Percentiles rank a stretch among this genome's conserved stretches.
Conservation (phyloP, 768 basidiomycete genomes). For the Pisolithus sp. region DNA sequence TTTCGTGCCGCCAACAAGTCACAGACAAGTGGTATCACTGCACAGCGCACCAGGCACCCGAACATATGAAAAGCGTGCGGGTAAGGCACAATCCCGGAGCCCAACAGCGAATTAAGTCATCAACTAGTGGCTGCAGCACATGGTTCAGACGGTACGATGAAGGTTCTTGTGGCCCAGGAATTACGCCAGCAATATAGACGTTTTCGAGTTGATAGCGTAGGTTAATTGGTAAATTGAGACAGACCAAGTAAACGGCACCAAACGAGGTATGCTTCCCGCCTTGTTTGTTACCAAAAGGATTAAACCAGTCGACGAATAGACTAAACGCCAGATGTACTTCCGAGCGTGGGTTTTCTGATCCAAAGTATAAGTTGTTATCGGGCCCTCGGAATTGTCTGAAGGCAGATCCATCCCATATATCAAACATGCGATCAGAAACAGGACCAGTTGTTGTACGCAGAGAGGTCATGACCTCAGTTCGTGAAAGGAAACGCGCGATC, state of each 20-base stretch:
- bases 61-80: slow-evolving; percentile 12
- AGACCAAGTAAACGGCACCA: slow-evolving; percentile 28
- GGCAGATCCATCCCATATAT: slow-evolving; percentile 23
- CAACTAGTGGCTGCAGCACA: slow-evolving; percentile 31
- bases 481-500: slow-evolving; percentile 19
- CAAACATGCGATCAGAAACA: slow-evolving; percentile 1
- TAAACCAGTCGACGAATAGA: slow-evolving; percentile 33
- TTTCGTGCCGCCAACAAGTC: slow-evolving; percentile 21
- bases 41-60: slow-evolving; percentile 25
- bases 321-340: slow-evolving; percentile 22
- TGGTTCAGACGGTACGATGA: slow-evolving; percentile 30
- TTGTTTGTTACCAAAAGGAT: slow-evolving; percentile 29
- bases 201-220: slow-evolving; percentile 29
- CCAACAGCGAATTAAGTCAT: slow-evolving; percentile 32
- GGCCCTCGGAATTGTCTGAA: slow-evolving; percentile 23
- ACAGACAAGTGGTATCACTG: slow-evolving; percentile 22
- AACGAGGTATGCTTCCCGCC: slow-evolving; percentile 21
- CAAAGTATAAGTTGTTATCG: slow-evolving; percentile 19
- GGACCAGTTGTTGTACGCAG: neutral
- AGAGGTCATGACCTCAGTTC: slow-evolving; percentile 13
- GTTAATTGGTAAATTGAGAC: slow-evolving; percentile 22
- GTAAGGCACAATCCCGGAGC: slow-evolving; percentile 24
- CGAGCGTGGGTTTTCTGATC: slow-evolving; percentile 2
- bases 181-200: slow-evolving; percentile 26
- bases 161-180: slow-evolving; percentile 18